Base-by-base conservation (phyloP, 306 rosid species). In the Notholithocarpus densiflorus region DNA sequence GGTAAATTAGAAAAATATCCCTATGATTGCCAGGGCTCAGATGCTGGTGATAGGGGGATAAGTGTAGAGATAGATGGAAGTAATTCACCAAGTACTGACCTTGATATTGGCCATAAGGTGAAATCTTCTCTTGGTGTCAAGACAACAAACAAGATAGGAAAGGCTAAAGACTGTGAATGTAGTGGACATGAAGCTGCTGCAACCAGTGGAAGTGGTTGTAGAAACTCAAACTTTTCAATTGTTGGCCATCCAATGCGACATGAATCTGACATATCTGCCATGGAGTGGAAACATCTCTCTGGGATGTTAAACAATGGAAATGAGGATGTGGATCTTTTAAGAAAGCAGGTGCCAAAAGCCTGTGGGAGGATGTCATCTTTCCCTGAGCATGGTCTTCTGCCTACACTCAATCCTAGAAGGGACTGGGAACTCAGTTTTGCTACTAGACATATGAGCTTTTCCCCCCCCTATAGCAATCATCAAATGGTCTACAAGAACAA, bases 151-250 rank as follows among this genome's bases (percentile, higher is more conserved):
- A 77, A 74, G 70, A 64, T 15, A 34, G 78, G 56, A 51, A 75
- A 51, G 82, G 70, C 78, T 52, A 80, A 79, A 72, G 87, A 80
- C 56, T 80, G 76, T 78, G 82, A 82, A 77, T 82, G 62, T 70
- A 75, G 83, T 68, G 78, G 87, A 56, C 74, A 75, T 55, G 88
- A 85, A 77, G 73, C 76, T 15, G 83, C 82, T 77, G 83, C 91
- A 57, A 82, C 77, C 43, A 80, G 83, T 65, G 90, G 74, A 79
- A 81, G 76, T 79, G 43, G 68, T 55, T 52, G 62, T 66, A 61
- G 77, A 57, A 83, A 73, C 83, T 75, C 27, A 19, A 61, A 24
- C 57, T 56, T 45, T 51, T 57, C 75, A 17, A 76, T 75, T 75
- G 27, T 52, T 20, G 26, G 53, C 75, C 74, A 59, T 75, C 74